Evolutionary conservation across 208 protist species (phyloP).

Genomic region (Kentomonas sorsogonicus): DNA sequence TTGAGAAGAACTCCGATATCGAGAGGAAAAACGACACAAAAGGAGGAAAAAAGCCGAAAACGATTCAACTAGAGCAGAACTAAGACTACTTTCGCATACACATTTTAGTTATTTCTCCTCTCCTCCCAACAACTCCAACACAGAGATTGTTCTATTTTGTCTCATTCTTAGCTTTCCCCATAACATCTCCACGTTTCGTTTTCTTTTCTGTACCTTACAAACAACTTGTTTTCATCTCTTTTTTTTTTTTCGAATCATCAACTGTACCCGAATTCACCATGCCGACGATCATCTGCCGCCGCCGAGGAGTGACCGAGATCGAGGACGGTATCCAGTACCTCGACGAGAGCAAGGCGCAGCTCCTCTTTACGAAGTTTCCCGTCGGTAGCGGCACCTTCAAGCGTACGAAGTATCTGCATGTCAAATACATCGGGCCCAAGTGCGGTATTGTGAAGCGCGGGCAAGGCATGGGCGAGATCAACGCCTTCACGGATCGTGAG

Average conservation of each 20-base stretch:
- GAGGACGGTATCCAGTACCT: constrained; percentile 57
- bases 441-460: constrained; percentile 76
- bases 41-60: too few species aligned
- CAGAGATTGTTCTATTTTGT: too few species aligned
- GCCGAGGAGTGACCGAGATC: constrained; percentile 54
- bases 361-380: constrained; percentile 76
- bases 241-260: not conserved
- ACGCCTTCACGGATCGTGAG: constrained; percentile 36
- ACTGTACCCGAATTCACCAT: constrained; percentile 13
- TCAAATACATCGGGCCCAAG: constrained; percentile 67
- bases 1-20: too few species aligned
- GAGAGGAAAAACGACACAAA: too few species aligned
- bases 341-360: constrained; percentile 69
- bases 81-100: too few species aligned
- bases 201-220: too few species aligned
- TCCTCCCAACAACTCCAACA: too few species aligned
- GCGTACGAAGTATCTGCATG: constrained; percentile 81
- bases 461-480: constrained; percentile 58
- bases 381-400: constrained; percentile 81
- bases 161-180: too few species aligned
- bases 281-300: constrained; percentile 48
- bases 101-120: too few species aligned
- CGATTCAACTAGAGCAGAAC: too few species aligned
- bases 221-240: constrained; percentile 11
- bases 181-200: too few species aligned